Conservation (phyloP, 768 basidiomycete species). For the Cubamyces sp. region DNA sequence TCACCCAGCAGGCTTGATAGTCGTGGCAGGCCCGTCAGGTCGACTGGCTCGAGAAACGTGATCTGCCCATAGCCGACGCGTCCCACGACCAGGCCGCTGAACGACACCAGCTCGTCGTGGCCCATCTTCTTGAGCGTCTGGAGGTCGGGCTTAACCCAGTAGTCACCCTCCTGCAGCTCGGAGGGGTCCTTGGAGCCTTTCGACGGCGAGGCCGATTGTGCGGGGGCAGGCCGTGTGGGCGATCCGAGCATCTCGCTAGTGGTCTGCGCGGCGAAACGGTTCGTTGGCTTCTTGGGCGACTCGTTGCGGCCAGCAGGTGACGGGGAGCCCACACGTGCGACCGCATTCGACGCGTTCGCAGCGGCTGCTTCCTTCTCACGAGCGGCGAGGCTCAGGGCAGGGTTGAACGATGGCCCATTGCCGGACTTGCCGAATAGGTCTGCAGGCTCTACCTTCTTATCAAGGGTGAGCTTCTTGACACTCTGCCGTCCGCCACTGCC, state of each 20-base stretch:
- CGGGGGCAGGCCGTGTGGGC: constrained; percentile 24
- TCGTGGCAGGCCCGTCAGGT: constrained; percentile 83
- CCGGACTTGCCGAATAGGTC: constrained; percentile 57
- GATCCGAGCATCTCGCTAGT: constrained; percentile 31
- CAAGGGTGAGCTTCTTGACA: constrained; percentile 91
- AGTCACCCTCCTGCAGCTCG: constrained; percentile 81
- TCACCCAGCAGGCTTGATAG: constrained; percentile 85
- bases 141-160: constrained; percentile 86
- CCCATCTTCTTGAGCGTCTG: constrained; percentile 69
- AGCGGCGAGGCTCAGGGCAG: constrained; percentile 72
- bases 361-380: constrained; percentile 68
- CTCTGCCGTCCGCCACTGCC: constrained; percentile 76
- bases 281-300: constrained; percentile 41
- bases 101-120: constrained; percentile 72
- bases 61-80: constrained; percentile 93
- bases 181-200: constrained; percentile 39
- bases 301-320: constrained; percentile 24
- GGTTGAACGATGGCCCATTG: constrained; percentile 69
- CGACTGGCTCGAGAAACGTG: constrained; percentile 74
- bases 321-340: constrained; percentile 28
- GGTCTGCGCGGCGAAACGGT: constrained; percentile 46
- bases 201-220: constrained; percentile 38
- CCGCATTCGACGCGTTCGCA: constrained; percentile 37
- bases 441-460: constrained; percentile 78
- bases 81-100: constrained; percentile 82